Base-by-base conservation (phyloP, 2,329 filamentous ascomycete genomes). In the Penicillium rolfsii region DNA sequence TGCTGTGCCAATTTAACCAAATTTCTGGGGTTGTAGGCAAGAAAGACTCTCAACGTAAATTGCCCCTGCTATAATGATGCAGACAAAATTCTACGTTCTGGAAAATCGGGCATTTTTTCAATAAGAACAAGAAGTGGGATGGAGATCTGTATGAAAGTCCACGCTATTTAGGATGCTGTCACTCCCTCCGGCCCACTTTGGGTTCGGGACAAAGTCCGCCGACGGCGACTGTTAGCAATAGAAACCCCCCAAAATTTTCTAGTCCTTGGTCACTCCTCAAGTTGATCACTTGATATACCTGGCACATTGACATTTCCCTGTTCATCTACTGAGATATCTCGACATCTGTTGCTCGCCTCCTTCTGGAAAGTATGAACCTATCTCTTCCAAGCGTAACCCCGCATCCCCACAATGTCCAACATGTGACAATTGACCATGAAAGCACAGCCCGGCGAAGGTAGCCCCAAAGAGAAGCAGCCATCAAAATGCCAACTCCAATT, bases 401-500 rank as follows among this genome's bases (percentile, higher is more conserved):
- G 50, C 49, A 55, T 43, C 35, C 35, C 41, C 41, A 33, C 59
- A 36, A 36, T 57, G 22, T 8, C 43, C 43, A 54, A 28, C 36
- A 9, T 30, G 28, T 22, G 9, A 2, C 52, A 30, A 28, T 30
- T 41, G 16, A 59, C 41, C 26, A 43, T 16, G 1, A 41, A 46
- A 36, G 28, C 5, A 12, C 41, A 46, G 33, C 11, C 33, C 14
- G 28, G 19, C 53, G 12, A 45, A 8, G 14, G 12, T 16, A 41
- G 16, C 26, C 3, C 12, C 5, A 12, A 40, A 3, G 35, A n/a
- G 19, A 30, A 22, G 28, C 14, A 35, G 1, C n/a, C 7, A 14
- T 35, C 52, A 58, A 40, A 43, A 76, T 73, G 71, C 46, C 69
- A 1, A 70, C 68, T 52, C 74, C 85, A 30, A 88, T 96, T 72